Evolutionary conservation across 495 filamentous ascomycete species (phyloP).

Genomic region (Neurospora sp.): DNA sequence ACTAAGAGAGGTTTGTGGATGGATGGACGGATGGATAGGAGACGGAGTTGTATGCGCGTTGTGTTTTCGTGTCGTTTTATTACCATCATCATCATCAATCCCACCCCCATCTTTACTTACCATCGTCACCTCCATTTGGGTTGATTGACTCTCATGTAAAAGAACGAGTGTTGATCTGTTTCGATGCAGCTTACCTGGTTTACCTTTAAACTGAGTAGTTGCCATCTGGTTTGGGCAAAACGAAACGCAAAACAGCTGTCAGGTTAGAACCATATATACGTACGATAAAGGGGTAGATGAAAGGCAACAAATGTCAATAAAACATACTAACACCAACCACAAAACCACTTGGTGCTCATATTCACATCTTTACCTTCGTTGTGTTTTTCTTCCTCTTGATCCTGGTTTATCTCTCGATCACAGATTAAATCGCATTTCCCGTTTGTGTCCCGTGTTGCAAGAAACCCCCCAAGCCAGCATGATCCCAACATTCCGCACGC

Average conservation of each 20-base stretch:
- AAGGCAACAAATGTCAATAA: too few relatives aligned
- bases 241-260: too few relatives aligned
- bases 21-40: constrained; percentile 2
- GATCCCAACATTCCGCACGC: neutral
- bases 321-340: neutral
- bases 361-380: neutral
- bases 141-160: too few relatives aligned
- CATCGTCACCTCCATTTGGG: too few relatives aligned
- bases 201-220: too few relatives aligned
- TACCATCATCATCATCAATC: too few relatives aligned
- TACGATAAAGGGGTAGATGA: too few relatives aligned
- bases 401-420: neutral
- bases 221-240: too few relatives aligned
- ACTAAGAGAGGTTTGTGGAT: neutral
- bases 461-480: neutral
- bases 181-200: too few relatives aligned
- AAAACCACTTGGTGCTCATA: neutral
- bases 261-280: too few relatives aligned
- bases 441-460: neutral
- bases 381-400: neutral
- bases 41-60: neutral
- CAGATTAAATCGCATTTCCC: neutral
- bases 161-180: too few relatives aligned
- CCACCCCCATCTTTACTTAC: too few relatives aligned
- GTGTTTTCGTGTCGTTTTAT: neutral